Percentiles rank a stretch among this genome's conserved stretches.
Evolutionary conservation across 2,329 filamentous ascomycete species (phyloP).

Genomic region (Fusarium tjaetaba): DNA sequence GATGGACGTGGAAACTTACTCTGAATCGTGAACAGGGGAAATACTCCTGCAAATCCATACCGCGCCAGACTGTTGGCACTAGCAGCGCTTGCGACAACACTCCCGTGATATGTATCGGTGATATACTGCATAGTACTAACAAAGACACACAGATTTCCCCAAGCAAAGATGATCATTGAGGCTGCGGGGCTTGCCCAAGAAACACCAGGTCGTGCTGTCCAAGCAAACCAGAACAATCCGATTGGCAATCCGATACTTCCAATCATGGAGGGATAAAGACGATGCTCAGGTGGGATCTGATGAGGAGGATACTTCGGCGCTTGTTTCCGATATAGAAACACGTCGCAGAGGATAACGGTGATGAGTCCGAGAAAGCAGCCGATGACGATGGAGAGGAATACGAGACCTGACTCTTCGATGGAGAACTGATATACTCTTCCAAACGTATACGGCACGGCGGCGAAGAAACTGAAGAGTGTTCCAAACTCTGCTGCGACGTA

Average conservation of each 20-base stretch:
- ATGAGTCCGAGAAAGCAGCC: constrained; percentile 57
- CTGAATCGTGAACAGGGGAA: constrained; percentile 70
- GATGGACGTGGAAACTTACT: constrained; percentile 48
- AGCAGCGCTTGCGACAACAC: constrained; percentile 65
- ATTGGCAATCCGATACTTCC: constrained; percentile 63
- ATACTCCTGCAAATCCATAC: constrained; percentile 65
- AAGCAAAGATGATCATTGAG: constrained; percentile 66
- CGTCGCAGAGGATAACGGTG: constrained; percentile 54
- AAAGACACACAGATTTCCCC: constrained; percentile 69
- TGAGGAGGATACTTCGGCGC: constrained; percentile 46
- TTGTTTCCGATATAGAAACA: constrained; percentile 54
- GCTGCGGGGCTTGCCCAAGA: constrained; percentile 62
- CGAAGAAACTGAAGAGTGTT: constrained; percentile 64
- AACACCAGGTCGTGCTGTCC: constrained; percentile 58
- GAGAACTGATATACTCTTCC: constrained; percentile 56
- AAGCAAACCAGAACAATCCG: constrained; percentile 69
- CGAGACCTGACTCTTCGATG: constrained; percentile 53
- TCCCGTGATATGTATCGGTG: constrained; percentile 64
- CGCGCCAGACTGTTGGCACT: constrained; percentile 68
- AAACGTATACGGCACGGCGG: constrained; percentile 61
- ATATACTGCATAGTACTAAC: constrained; percentile 63
- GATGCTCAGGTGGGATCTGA: constrained; percentile 62
- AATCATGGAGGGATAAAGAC: constrained; percentile 68
- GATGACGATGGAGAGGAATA: constrained; percentile 58
- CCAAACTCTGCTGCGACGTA: constrained; percentile 63